Evolutionary conservation across 2,329 filamentous ascomycete genomes (phyloP), one percentile per base, ranked within the genome.

Genomic region (Phialophora verrucosa): DNA sequence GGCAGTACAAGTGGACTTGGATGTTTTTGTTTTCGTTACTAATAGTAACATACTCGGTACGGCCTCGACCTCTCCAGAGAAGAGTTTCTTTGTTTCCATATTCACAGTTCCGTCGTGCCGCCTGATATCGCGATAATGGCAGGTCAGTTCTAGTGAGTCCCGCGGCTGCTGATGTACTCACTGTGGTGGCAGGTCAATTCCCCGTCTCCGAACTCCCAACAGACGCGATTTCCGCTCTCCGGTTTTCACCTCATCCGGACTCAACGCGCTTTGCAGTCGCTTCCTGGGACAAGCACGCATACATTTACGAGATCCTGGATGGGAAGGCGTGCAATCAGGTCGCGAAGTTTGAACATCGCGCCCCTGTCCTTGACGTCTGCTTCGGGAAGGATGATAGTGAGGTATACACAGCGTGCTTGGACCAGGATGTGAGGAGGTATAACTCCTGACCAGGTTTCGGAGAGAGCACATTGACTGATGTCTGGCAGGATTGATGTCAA

Each of bases 221-320:
- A 72, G 95, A 99, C 80, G 91, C 91, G 73, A 90, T 98, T 74
- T 96, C 94, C 56, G 85, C 92, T 27, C 83, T 98, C 74, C 88
- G 88, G 75, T 99, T 96, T 83, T 92, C 93, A 71, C 91, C 92
- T 42, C 82, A 85, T 70, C 90, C 92, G 27, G 81, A 84, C 68
- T 88, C 89, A n/a, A 85, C 89, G 62, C 90, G 89, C 73, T 85
- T 99, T 44, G 87, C 96, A n/a, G 93, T 94, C 73, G 90, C 93
- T 11, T 97, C 93, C 63, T 99, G 95, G 95, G 94, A 98, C 80
- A 92, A 89, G 79, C 88, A 92, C 77, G 88, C 96, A 63, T 96
- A 97, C 79, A 84, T 94, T 60, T 98, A 98, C 83, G 91, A 96
- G 75, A 85, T 90, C 66, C 89, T 88, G 6, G 75, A 93, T 35